A percentile compares a stretch with the other conserved stretches of the same genome.
These are phyloP conservation scores for Flaveria sonorensis DNA, from an alignment of 129 eudicot genomes.

Conservation along the genomic window DNA sequence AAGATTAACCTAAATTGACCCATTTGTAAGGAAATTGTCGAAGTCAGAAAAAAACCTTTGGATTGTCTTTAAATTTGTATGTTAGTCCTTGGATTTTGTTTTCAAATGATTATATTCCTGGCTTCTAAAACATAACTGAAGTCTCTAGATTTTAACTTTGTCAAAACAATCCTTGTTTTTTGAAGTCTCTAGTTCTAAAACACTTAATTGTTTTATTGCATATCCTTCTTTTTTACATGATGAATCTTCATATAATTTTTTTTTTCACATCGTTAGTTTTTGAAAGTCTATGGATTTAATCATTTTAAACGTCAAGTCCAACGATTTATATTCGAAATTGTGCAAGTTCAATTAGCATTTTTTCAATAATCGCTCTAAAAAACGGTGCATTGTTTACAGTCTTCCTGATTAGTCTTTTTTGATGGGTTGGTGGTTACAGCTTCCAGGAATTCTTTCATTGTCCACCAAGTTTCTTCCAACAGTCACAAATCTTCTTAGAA, in stretches of 20 bases:
- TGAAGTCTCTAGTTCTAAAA: background rate
- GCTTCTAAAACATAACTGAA: too few relatives aligned
- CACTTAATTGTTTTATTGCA: background rate
- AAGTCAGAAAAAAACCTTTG: background rate
- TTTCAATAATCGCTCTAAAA: background rate
- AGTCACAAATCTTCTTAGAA: slow-evolving; percentile 73
- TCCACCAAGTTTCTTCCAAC: slow-evolving; percentile 92
- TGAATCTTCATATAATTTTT: background rate
- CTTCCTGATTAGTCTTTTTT: slow-evolving; percentile 10
- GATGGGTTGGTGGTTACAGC: slow-evolving; percentile 44
- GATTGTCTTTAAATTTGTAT: background rate
- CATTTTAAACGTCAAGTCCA: background rate
- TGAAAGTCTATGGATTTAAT: background rate
- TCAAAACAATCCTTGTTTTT: too few relatives aligned
- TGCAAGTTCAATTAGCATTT: background rate
- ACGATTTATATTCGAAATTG: background rate
- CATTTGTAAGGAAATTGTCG: background rate
- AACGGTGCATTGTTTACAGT: background rate
- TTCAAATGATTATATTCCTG: background rate
- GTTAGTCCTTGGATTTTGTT: background rate
- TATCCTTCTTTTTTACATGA: background rate
- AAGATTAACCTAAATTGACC: too few relatives aligned
- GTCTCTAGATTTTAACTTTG: too few relatives aligned
- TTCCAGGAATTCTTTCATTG: slow-evolving; percentile 79
- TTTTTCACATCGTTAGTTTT: background rate